Evolutionary conservation across 345 rosid species (phyloP), one percentile per base, ranked within the genome.

Genomic region (Pugionium cornutum): DNA sequence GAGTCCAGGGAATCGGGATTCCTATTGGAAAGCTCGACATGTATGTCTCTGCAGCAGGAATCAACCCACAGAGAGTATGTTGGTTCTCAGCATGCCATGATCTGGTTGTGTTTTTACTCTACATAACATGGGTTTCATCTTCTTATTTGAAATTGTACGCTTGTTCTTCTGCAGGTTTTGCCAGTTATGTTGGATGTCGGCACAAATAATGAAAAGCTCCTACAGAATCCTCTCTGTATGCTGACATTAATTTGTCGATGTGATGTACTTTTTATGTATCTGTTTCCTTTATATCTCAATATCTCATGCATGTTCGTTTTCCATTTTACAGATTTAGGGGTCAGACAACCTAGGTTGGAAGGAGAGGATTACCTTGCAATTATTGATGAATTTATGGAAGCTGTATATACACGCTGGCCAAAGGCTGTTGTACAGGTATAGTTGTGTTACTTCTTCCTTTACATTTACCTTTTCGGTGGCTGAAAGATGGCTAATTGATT

Each of bases 1-100:
- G 99, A 48, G 97, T 94, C 62, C 99, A 94, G 75, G 99, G 99
- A 34, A 94, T 94, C 58, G 96, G 96, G 30, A 94, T 90, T 65
- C 95, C 99, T 26, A 88, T 94, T 40, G 99, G 99, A 50, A 94
- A 94, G 77, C 91, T 94, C n/a, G 99, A 94, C 77, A 87, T 94
- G 80, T 88, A 94, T 66, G 99, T 94, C 52, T 85, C 99, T 63
- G 99, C 99, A 46, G 97, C 99, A 45, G 97, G 99, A 68, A 82
- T 94, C 80, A 86, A 90, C 55, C 97, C 97, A 18, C 96, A 88
- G 70, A 83, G 80, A 62, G 99, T 94, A 87, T 27, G 96, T 77
- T 30, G 6, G 53, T 18, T 59, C 51, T 37, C 6, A n/a, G n/a
- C n/a, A n/a, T n/a, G 1, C 11, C 49, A 32, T 53, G 35, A 49